A percentile compares a stretch with the other conserved stretches of the same genome.
Conservation (phyloP, 2,329 filamentous ascomycete genomes). For the Aspergillus caelatus region DNA sequence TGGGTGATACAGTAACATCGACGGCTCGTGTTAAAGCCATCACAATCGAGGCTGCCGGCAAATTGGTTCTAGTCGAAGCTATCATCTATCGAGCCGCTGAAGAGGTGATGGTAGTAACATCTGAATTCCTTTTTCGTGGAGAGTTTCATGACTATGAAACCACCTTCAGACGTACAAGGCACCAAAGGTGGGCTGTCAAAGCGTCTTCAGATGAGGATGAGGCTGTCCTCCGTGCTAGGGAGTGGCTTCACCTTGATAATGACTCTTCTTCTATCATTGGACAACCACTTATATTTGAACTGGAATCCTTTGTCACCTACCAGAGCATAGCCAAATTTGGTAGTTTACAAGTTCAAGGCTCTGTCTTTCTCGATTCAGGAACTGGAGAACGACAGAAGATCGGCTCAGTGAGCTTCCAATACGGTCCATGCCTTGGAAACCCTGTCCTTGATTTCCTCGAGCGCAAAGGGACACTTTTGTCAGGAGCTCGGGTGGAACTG, state of each 20-base stretch:
- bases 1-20: conserved; percentile 19
- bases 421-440: conserved; percentile 15
- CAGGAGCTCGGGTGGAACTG: background rate
- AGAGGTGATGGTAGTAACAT: conserved; percentile 17
- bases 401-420: conserved; percentile 9
- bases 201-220: background rate
- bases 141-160: background rate
- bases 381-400: conserved; percentile 4
- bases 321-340: background rate
- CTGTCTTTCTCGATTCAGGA: too few relatives aligned
- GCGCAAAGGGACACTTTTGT: conserved; percentile 10
- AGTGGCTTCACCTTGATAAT: background rate
- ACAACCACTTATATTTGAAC: background rate
- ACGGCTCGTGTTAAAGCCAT: conserved; percentile 16
- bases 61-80: conserved; percentile 15
- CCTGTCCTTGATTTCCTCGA: conserved; percentile 21
- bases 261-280: background rate
- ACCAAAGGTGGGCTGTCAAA: background rate
- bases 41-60: conserved; percentile 16
- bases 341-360: background rate
- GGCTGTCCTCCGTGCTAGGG: background rate
- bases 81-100: conserved; percentile 12
- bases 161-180: conserved; percentile 11
- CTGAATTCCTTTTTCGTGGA: conserved; percentile 18
- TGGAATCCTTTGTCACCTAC: background rate